Percentiles rank a stretch among this genome's conserved stretches.
Evolutionary conservation across 2,329 filamentous ascomycete genomes (phyloP).

Genomic region (Colletotrichum viniferum): DNA sequence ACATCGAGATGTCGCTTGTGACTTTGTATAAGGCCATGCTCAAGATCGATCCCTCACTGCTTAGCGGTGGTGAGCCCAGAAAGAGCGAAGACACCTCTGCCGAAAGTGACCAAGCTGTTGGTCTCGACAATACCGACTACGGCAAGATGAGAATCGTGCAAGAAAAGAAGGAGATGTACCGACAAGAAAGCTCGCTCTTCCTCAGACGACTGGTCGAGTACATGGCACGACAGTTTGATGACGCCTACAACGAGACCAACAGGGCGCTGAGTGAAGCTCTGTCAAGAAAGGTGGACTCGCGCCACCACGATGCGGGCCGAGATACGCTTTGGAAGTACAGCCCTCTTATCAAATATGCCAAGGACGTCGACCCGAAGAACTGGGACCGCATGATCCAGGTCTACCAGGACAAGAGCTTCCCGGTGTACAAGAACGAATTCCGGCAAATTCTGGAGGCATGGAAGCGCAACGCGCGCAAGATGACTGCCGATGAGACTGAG

Average conservation of each 20-base stretch:
- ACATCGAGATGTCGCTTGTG: conserved; percentile 78
- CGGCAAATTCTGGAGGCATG: conserved; percentile 77
- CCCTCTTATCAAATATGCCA: conserved; percentile 84
- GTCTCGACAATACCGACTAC: conserved; percentile 65
- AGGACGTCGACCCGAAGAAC: conserved; percentile 80
- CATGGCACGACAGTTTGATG: conserved; percentile 80
- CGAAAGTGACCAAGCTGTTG: conserved; percentile 43
- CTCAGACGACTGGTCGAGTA: conserved; percentile 81
- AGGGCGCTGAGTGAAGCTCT: conserved; percentile 65
- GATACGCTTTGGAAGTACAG: conserved; percentile 86
- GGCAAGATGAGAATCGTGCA: conserved; percentile 92
- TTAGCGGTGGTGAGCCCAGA: conserved; percentile 51
- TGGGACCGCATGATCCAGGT: conserved; percentile 82
- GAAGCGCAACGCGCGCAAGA: conserved; percentile 79
- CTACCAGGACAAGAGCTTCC: conserved; percentile 78
- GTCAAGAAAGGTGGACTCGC: conserved; percentile 70
- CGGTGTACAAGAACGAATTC: conserved; percentile 83
- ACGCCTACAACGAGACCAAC: conserved; percentile 73
- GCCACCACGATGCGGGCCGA: conserved; percentile 73
- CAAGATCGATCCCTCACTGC: conserved; percentile 86
- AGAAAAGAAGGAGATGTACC: conserved; percentile 92
- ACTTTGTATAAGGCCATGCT: conserved; percentile 90
- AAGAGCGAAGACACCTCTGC: conserved; percentile 54
- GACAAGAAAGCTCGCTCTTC: conserved; percentile 76
- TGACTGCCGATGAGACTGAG: conserved; percentile 71